Evolutionary conservation across 2,329 filamentous ascomycete species (phyloP).

Genomic region (Arthrobotrys sinensis): DNA sequence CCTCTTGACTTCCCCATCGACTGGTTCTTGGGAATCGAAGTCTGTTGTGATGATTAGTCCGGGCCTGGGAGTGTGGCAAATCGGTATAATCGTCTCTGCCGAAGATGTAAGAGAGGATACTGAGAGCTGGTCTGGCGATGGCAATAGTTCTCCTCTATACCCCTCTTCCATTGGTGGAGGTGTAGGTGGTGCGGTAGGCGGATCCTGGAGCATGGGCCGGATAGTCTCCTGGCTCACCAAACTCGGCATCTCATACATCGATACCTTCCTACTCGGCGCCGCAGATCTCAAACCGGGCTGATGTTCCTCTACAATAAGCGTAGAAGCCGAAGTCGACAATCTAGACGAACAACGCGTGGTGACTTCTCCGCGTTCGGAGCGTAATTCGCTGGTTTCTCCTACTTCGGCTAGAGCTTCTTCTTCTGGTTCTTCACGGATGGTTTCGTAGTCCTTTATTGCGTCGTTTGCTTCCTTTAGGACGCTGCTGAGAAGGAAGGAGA

Average conservation of each 20-base stretch:
- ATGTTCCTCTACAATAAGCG: slow-evolving; percentile 28
- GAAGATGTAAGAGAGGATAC: slow-evolving; percentile 56
- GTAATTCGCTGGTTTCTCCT: slow-evolving; percentile 2
- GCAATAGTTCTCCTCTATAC: slow-evolving; percentile 17
- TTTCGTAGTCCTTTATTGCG: slow-evolving; percentile 59
- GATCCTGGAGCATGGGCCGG: slow-evolving; percentile 49
- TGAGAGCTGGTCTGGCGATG: slow-evolving; percentile 50
- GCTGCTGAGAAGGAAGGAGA: slow-evolving; percentile 52
- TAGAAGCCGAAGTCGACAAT: slow-evolving; percentile 33
- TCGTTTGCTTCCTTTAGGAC: slow-evolving; percentile 58
- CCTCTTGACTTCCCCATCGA: slow-evolving; percentile 23
- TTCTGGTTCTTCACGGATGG: slow-evolving; percentile 52
- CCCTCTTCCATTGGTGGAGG: slow-evolving; percentile 43
- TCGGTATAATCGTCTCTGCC: slow-evolving; percentile 44
- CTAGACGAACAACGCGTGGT: slow-evolving; percentile 55
- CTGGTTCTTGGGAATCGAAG: slow-evolving; percentile 8
- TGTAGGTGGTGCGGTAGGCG: slow-evolving; percentile 55
- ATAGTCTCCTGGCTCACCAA: slow-evolving; percentile 46
- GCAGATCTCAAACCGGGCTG: slow-evolving; percentile 32
- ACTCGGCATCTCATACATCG: slow-evolving; percentile 31
- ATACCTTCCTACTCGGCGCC: slow-evolving; percentile 10
- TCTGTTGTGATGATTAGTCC: slow-evolving; percentile 27
- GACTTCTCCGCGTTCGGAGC: slow-evolving; percentile 45
- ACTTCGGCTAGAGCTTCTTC: slow-evolving; percentile 8
- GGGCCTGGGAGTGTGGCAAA: slow-evolving; percentile 28